These are phyloP conservation scores for Melanomma pulvis-pyrius DNA, from an alignment of 495 filamentous ascomycete species.

Conservation along the genomic window DNA sequence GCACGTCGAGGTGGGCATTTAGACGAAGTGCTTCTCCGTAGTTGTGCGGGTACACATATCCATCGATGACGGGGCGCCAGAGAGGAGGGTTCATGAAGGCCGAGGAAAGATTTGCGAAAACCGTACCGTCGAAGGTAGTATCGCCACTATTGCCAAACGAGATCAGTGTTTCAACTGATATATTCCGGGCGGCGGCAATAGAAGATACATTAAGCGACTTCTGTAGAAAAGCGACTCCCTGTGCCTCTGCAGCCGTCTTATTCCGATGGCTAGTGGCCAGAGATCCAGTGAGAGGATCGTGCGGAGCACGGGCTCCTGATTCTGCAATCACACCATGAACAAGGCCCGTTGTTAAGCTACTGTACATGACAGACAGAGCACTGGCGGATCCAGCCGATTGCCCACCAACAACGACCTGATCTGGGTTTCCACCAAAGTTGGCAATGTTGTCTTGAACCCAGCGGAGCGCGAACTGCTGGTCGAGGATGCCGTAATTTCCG, in stretches of 20 bases:
- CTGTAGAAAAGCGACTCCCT: constrained; percentile 1
- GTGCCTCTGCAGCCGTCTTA: constrained; percentile 3
- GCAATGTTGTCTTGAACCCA: constrained; percentile 57
- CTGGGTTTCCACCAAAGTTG: constrained; percentile 33
- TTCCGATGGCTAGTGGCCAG: constrained; percentile 4
- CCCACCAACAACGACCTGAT: constrained; percentile 17
- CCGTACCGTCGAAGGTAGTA: constrained; percentile 2
- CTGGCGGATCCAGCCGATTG: constrained; percentile 3
- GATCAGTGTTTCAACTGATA: neutral
- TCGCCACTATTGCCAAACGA: neutral
- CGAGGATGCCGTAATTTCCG: constrained; percentile 54
- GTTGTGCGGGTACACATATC: neutral
- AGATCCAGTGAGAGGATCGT: neutral
- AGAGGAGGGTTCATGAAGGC: constrained; percentile 11
- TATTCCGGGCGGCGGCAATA: neutral
- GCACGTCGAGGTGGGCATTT: neutral
- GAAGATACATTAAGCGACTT: constrained; percentile 2
- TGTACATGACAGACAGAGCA: constrained; percentile 4
- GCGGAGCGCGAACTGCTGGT: constrained; percentile 68
- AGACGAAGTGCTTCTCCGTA: neutral
- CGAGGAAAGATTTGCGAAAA: neutral
- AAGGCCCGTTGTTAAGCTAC: neutral
- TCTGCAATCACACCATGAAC: constrained; percentile 4
- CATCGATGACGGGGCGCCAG: constrained; percentile 3
- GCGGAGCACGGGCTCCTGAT: constrained; percentile 1